Percentiles rank a stretch among this genome's conserved stretches.
Evolutionary conservation across 192 early-diverging fungal genomes (phyloP).

Genomic region (Backusella mclennaniae): DNA sequence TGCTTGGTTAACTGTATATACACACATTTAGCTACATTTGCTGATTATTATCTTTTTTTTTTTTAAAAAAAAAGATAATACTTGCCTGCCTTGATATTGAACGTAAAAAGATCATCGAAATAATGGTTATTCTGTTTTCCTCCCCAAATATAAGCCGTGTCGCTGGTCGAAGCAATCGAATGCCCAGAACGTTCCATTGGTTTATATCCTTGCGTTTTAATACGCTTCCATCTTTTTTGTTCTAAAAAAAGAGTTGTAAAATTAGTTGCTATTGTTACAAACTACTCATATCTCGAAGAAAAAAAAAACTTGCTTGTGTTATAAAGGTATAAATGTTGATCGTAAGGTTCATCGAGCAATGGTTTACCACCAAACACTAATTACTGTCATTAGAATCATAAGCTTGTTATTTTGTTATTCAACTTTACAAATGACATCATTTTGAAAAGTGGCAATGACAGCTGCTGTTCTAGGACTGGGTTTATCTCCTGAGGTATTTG

Average conservation of each 20-base stretch:
- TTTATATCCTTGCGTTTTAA: slow-evolving; percentile 30
- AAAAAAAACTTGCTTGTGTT: slow-evolving; percentile 24
- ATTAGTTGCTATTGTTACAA: neutral
- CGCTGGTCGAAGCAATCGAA: slow-evolving; percentile 39
- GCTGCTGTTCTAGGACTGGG: slow-evolving; percentile 40
- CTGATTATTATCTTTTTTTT: neutral
- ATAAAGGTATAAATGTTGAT: slow-evolving; percentile 33
- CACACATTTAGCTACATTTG: too few relatives aligned
- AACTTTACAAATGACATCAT: slow-evolving; percentile 40
- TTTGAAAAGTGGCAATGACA: slow-evolving; percentile 38
- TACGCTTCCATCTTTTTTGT: slow-evolving; percentile 39
- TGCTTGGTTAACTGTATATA: neutral
- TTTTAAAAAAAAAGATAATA: neutral
- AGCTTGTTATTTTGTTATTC: neutral
- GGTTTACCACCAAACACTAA: slow-evolving; percentile 39
- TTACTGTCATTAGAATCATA: neutral
- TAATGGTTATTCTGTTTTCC: slow-evolving; percentile 38
- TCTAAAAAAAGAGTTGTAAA: slow-evolving; percentile 15
- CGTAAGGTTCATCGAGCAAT: slow-evolving; percentile 27
- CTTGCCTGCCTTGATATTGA: slow-evolving; percentile 47
- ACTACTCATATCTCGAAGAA: neutral
- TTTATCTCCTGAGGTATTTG: slow-evolving; percentile 37
- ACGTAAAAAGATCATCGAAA: slow-evolving; percentile 44
- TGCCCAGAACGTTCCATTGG: slow-evolving; percentile 44
- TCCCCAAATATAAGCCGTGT: slow-evolving; percentile 45